These are phyloP conservation scores for Fusarium sp. DNA, from an alignment of 2,329 filamentous ascomycete genomes.

Conservation along the genomic window DNA sequence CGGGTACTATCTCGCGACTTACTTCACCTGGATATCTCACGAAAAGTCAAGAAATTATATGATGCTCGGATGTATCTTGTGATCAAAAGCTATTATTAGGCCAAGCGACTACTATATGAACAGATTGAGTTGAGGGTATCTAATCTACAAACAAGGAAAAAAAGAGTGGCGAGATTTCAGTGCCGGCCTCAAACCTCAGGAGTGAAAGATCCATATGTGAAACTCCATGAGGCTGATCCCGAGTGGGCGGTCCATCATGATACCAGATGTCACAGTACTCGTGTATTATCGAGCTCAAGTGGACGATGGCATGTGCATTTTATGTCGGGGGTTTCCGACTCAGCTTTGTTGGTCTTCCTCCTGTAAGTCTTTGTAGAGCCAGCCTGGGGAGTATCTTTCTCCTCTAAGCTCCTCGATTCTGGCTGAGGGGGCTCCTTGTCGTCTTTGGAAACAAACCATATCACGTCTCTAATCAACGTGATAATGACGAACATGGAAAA, in stretches of 20 bases:
- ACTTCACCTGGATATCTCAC: not conserved
- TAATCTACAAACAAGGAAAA: not conserved
- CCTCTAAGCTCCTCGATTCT: not conserved
- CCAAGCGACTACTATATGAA: not conserved
- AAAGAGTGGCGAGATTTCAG: not conserved
- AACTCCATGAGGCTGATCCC: not conserved
- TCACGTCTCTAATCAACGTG: rapidly evolving
- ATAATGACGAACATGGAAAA: not conserved
- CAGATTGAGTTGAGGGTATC: not conserved
- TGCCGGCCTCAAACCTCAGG: not conserved
- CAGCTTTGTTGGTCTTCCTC: not conserved
- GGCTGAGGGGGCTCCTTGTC: not conserved
- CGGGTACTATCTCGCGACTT: not conserved
- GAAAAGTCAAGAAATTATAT: not conserved
- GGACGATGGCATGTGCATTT: not conserved
- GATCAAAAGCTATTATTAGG: not conserved
- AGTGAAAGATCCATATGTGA: not conserved
- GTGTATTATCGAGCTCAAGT: not conserved
- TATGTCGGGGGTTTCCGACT: not conserved
- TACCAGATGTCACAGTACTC: not conserved
- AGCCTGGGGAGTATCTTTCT: not conserved
- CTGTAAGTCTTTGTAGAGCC: not conserved
- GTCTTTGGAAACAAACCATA: not conserved
- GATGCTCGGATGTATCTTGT: not conserved
- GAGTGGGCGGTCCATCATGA: not conserved